Percentiles rank a stretch among this genome's conserved stretches.
Conservation (phyloP, 2,329 filamentous ascomycete genomes). For the Fusarium tjaetaba region DNA sequence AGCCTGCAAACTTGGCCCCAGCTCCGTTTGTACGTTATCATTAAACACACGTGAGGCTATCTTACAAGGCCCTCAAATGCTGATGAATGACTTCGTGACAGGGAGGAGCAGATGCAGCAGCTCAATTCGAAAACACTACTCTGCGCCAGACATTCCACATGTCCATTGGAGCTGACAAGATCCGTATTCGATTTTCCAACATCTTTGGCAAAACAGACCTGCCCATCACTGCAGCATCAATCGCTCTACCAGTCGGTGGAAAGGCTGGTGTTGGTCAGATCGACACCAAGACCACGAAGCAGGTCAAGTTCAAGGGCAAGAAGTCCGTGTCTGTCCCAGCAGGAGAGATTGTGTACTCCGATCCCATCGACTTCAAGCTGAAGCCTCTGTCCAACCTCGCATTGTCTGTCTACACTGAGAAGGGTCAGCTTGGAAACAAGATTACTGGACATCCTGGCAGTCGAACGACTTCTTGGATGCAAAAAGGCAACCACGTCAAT, state of each 20-base stretch:
- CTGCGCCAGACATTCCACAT: slow-evolving; percentile 25
- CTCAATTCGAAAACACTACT: slow-evolving; percentile 25
- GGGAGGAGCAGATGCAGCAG: slow-evolving; percentile 12
- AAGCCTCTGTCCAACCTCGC: slow-evolving; percentile 20
- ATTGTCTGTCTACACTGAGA: slow-evolving; percentile 21
- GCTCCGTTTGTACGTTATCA: slow-evolving; percentile 17
- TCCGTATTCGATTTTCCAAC: slow-evolving; percentile 29
- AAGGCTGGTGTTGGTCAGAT: slow-evolving; percentile 20
- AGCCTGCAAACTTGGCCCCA: slow-evolving; percentile 20
- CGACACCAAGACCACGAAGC: not conserved
- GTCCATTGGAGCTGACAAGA: slow-evolving; percentile 12
- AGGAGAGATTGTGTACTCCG: slow-evolving; percentile 17
- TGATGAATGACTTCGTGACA: not conserved
- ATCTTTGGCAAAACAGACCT: slow-evolving; percentile 22
- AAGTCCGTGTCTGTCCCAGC: slow-evolving; percentile 2
- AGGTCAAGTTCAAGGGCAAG: slow-evolving; percentile 16
- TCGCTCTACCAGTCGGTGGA: slow-evolving; percentile 9
- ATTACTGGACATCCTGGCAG: slow-evolving; percentile 31
- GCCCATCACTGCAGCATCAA: slow-evolving; percentile 16
- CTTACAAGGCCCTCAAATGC: accelerated
- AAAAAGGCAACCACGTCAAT: slow-evolving; percentile 21
- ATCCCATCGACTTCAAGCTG: slow-evolving; percentile 21
- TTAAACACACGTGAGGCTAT: no score
- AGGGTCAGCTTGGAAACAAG: slow-evolving; percentile 15
- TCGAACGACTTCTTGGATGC: slow-evolving; percentile 31